These are phyloP conservation scores for Kazachstania africana DNA, from an alignment of 805 yeast genomes.

Conservation along the genomic window DNA sequence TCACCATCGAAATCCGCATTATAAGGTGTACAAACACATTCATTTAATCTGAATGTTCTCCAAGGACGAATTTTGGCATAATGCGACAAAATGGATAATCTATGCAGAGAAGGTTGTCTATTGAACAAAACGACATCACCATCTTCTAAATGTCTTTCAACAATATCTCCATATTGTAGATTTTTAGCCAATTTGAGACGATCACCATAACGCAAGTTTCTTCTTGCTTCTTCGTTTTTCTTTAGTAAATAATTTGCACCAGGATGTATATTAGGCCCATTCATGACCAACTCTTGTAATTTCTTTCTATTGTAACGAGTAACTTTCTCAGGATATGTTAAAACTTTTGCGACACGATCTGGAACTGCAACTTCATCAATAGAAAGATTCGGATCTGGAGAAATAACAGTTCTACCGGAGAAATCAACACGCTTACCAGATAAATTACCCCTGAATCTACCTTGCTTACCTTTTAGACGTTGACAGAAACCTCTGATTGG, in stretches of 20 bases:
- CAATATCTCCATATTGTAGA: conserved; percentile 78
- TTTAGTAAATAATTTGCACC: conserved; percentile 91
- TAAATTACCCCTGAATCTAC: conserved; percentile 94
- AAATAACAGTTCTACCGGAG: conserved; percentile 95
- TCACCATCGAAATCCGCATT: conserved; percentile 99
- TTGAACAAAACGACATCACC: conserved; percentile 93
- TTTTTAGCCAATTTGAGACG: conserved; percentile 63
- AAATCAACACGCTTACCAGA: conserved; percentile 98
- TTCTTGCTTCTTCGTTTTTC: conserved; percentile 71
- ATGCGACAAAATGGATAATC: conserved; percentile 88
- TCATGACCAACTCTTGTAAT: conserved; percentile 58
- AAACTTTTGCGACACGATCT: conserved; percentile 86
- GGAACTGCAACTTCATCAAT: conserved; percentile 99
- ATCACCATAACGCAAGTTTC: conserved; percentile 85
- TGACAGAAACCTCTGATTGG: conserved; percentile 92
- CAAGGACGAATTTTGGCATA: conserved; percentile 94
- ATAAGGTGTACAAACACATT: conserved; percentile 98
- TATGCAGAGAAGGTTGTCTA: conserved; percentile 94
- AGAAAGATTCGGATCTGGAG: conserved; percentile 92
- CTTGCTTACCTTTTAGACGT: conserved; percentile 95
- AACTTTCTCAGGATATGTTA: conserved; percentile 92
- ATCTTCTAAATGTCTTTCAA: conserved; percentile 94
- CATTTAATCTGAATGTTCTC: conserved; percentile 94
- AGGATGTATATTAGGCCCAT: conserved; percentile 85
- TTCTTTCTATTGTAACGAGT: conserved; percentile 77